phyloP scores from a whole-genome alignment of 345 rosid species.

The Brassica nigra region DNA sequence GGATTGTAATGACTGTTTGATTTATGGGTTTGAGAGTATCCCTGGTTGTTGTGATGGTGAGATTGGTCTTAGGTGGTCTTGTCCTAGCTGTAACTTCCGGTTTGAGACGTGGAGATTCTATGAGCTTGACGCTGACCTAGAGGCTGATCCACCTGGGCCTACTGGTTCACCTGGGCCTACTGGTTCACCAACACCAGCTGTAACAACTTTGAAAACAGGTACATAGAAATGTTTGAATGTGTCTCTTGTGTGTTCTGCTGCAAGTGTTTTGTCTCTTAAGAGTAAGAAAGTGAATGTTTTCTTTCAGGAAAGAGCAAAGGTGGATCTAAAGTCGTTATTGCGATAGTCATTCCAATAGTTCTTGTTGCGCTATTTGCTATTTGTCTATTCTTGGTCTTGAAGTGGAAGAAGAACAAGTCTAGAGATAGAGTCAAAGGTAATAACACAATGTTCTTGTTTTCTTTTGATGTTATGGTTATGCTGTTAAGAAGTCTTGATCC shows the following conservation, averaged over 20 bases:
- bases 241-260: slow-evolving; percentile 3
- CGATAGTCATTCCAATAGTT: slow-evolving; percentile 30
- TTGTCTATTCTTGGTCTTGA: slow-evolving; percentile 32
- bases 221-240: neutral
- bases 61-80: slow-evolving; percentile 40
- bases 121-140: slow-evolving; percentile 21
- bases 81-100: slow-evolving; percentile 52
- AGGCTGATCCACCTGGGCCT: slow-evolving; percentile 33
- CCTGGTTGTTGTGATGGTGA: slow-evolving; percentile 26
- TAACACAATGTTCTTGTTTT: slow-evolving; percentile 17
- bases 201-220: neutral
- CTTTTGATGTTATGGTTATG: neutral
- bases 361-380: slow-evolving; percentile 26
- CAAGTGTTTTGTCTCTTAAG: slow-evolving; percentile 5
- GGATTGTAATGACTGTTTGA: slow-evolving; percentile 44
- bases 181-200: slow-evolving; percentile 10
- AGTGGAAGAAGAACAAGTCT: slow-evolving; percentile 28
- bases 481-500: neutral
- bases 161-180: slow-evolving; percentile 6
- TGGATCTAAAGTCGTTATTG: slow-evolving; percentile 28
- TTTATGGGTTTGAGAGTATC: slow-evolving; percentile 12
- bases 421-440: slow-evolving; percentile 29
- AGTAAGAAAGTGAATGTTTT: neutral
- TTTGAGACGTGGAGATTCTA: slow-evolving; percentile 46
- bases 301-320: slow-evolving; percentile 30